These are phyloP conservation scores for Trichoderma atroviride DNA, from an alignment of 2,329 filamentous ascomycete genomes.

Conservation along the genomic window DNA sequence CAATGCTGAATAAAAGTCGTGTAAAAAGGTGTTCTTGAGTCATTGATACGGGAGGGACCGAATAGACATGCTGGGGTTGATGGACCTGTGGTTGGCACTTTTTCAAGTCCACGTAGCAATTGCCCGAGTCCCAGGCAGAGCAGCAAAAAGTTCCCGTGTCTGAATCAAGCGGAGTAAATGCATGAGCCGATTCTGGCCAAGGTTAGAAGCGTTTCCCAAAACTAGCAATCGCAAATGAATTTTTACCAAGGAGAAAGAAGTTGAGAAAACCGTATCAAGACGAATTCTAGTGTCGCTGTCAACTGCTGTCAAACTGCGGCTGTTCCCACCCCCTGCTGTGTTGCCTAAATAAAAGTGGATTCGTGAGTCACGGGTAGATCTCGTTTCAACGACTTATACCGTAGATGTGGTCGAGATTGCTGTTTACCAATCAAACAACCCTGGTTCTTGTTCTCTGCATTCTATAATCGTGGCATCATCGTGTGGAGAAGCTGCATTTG, in stretches of 20 bases:
- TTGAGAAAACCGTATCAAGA: background rate
- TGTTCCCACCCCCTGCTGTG: constrained; percentile 19
- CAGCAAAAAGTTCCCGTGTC: constrained; percentile 10
- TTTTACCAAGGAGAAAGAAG: background rate
- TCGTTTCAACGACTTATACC: background rate
- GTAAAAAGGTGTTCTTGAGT: background rate
- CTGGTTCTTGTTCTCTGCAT: background rate
- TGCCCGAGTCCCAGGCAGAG: background rate
- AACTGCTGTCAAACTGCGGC: background rate
- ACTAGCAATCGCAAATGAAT: background rate
- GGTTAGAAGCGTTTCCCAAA: background rate
- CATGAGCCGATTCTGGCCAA: background rate
- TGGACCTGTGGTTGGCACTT: background rate
- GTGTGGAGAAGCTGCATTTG: background rate
- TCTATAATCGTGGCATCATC: background rate
- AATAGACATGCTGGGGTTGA: background rate
- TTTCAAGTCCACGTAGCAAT: background rate
- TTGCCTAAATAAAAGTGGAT: constrained; percentile 21
- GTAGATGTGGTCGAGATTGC: background rate
- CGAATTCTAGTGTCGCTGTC: background rate
- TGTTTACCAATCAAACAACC: background rate
- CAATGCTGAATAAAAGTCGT: background rate
- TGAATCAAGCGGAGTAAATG: background rate
- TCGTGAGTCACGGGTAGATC: constrained; percentile 17
- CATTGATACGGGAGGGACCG: background rate